Base-by-base conservation (phyloP, 2,329 filamentous ascomycete species). In the Calonectria pteridis region DNA sequence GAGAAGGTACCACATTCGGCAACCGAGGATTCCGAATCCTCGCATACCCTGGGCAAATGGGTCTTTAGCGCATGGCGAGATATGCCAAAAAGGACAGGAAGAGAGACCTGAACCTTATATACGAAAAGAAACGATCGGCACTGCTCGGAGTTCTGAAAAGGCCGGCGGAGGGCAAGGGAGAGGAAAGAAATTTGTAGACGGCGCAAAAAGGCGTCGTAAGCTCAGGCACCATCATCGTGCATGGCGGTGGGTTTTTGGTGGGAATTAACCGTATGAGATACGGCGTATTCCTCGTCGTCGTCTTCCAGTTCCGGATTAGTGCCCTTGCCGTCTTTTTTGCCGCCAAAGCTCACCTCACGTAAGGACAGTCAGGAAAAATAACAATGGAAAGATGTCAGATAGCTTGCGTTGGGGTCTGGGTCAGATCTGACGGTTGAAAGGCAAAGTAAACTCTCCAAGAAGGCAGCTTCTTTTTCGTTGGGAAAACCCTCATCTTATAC, bases 261-360 rank as follows among this genome's bases (percentile, higher is more conserved):
- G 53, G 53, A 67, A 67, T 53, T 53, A 63, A 62, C 55, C 29
- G 43, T 43, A 53, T 46, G 53, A 46, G 37, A 69, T 69, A 64
- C 67, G 66, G 59, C 51, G 71, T 73, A 69, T 69, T 73, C 59
- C 66, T 69, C 62, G 59, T 73, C 50, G 53, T 37, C 59, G 23
- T 53, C 71, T 35, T 40, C 71, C 71, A 66, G 59, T 66, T 69
- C 66, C 55, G 71, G 71, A 58, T 65, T 73, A 73, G 71, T 73
- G 66, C 35, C 6, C 40, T 73, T 49, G 71, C 71, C 64, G 65
- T 62, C 55, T 62, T 71, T 63, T 50, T 71, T 67, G 35, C 33
- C 50, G 23, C 37, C 49, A 20, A 26, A 43, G 69, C 63, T 62
- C 53, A 63, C 69, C 69, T 71, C 69, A 67, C 69, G 69, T 71